Evolutionary conservation across 75 land plant species (phyloP).

Genomic region (Gnetum montanum): DNA sequence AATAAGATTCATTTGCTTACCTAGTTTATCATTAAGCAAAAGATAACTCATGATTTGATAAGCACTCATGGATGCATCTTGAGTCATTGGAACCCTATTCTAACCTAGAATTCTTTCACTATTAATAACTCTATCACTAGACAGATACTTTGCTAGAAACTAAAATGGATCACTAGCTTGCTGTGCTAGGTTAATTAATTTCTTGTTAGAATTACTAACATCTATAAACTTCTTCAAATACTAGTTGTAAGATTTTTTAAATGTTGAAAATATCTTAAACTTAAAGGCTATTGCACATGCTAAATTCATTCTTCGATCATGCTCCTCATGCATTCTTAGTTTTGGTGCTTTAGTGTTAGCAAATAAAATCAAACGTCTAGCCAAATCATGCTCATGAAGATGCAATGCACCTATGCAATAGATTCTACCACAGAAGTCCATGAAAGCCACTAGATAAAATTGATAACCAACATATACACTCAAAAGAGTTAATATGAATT

Average conservation of each 20-base stretch:
- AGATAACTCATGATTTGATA: conserved; percentile 20
- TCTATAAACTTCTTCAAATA: neutral
- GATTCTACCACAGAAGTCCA: conserved; percentile 21
- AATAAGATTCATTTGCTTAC: neutral
- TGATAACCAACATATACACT: conserved; percentile 3
- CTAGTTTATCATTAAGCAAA: conserved; percentile 5
- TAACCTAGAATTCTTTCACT: neutral
- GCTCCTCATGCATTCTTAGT: neutral
- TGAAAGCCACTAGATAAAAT: conserved; percentile 14
- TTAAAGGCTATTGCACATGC: neutral
- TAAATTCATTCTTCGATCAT: neutral
- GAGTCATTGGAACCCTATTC: conserved; percentile 11
- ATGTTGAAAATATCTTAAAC: neutral
- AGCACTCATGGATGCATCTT: conserved; percentile 20
- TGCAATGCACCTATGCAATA: conserved; percentile 17
- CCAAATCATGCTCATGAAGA: conserved; percentile 19
- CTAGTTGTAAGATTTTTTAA: neutral
- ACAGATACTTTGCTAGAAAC: neutral
- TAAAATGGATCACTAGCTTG: conserved; percentile 7
- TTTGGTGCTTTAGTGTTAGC: neutral
- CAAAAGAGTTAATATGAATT: conserved; percentile 8
- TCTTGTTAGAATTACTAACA: neutral
- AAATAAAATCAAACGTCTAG: conserved; percentile 14
- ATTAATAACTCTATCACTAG: neutral
- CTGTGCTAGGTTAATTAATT: neutral